These are phyloP conservation scores for Boletus reticuloceps DNA, from an alignment of 768 basidiomycete genomes.

Conservation along the genomic window DNA sequence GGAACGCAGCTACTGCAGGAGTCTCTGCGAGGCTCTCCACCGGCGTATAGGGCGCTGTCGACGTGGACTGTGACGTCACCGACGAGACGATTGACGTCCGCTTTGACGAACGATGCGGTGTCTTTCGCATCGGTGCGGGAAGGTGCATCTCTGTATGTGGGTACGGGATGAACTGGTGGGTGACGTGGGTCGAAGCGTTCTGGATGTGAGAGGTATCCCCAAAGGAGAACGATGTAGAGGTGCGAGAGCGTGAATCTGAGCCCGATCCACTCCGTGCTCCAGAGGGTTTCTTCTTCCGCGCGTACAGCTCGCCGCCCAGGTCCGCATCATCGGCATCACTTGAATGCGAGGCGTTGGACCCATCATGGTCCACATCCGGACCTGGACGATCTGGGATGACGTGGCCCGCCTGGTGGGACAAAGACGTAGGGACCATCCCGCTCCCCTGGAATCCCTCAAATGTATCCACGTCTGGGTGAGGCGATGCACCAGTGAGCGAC, in stretches of 20 bases:
- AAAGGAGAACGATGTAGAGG: slow-evolving; percentile 47
- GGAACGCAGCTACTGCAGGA: slow-evolving; percentile 19
- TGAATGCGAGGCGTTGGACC: slow-evolving; percentile 5
- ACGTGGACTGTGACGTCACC: slow-evolving; percentile 46
- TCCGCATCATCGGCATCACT: slow-evolving; percentile 53
- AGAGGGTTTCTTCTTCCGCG: slow-evolving; percentile 34
- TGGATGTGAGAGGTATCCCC: slow-evolving; percentile 21
- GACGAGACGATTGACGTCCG: slow-evolving; percentile 38
- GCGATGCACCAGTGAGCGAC: slow-evolving; percentile 31
- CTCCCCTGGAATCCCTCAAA: slow-evolving; percentile 73
- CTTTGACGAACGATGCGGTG: slow-evolving; percentile 24
- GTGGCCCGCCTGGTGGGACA: neutral
- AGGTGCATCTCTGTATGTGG: slow-evolving; percentile 29
- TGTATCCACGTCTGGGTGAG: slow-evolving; percentile 28
- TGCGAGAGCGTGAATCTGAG: slow-evolving; percentile 62
- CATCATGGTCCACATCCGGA: too few relatives aligned
- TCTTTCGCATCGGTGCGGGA: slow-evolving; percentile 15
- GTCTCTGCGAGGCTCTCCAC: slow-evolving; percentile 33
- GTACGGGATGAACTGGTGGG: slow-evolving; percentile 27
- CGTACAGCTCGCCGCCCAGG: slow-evolving; percentile 56
- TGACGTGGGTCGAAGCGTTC: slow-evolving; percentile 21
- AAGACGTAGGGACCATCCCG: slow-evolving; percentile 27
- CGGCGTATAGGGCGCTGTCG: slow-evolving; percentile 39
- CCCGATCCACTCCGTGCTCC: slow-evolving; percentile 36
- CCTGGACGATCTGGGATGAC: neutral